A percentile compares a stretch with the other conserved stretches of the same genome.
Evolutionary conservation across 768 basidiomycete species (phyloP).

Genomic region (Porphyrellus cyaneotinctus): DNA sequence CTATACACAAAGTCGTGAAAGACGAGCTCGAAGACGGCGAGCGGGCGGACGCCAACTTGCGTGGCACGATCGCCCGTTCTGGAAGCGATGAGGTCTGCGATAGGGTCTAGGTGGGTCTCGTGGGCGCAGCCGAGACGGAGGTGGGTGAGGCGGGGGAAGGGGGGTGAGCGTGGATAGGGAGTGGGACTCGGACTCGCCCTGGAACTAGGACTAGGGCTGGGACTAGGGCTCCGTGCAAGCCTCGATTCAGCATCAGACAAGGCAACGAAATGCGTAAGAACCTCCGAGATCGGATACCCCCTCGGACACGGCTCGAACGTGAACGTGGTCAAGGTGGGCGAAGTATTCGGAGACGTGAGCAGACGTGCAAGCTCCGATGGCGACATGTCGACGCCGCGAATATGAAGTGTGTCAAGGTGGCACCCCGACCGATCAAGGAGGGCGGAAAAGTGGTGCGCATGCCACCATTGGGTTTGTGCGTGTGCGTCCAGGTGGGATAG

Average conservation of each 20-base stretch:
- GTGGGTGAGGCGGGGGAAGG: constrained; percentile 16
- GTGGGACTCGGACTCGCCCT: background rate
- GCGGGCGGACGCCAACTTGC: constrained; percentile 6
- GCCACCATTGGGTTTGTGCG: constrained; percentile 17
- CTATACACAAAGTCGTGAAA: constrained; percentile 23
- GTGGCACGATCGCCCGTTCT: constrained; percentile 15
- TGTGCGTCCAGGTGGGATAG: constrained; percentile 14
- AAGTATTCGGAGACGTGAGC: constrained; percentile 16
- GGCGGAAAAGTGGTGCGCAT: constrained; percentile 19
- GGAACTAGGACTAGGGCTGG: background rate
- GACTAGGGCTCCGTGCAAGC: background rate
- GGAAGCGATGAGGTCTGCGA: constrained; percentile 17
- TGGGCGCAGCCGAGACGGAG: constrained; percentile 23
- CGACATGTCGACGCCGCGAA: constrained; percentile 22
- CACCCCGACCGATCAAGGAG: constrained; percentile 22
- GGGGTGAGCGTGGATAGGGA: background rate
- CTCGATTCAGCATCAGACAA: background rate
- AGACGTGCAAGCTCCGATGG: constrained; percentile 17
- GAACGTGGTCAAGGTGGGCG: constrained; percentile 16
- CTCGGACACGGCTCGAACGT: constrained; percentile 25
- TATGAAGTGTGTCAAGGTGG: constrained; percentile 16
- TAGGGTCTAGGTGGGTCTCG: constrained; percentile 13
- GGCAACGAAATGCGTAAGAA: constrained; percentile 14
- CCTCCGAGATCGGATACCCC: constrained; percentile 12
- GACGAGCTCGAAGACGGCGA: constrained; percentile 20